Evolutionary conservation across 2,329 filamentous ascomycete species (phyloP), one percentile per base, ranked within the genome.

Genomic region (Botrytis elliptica): DNA sequence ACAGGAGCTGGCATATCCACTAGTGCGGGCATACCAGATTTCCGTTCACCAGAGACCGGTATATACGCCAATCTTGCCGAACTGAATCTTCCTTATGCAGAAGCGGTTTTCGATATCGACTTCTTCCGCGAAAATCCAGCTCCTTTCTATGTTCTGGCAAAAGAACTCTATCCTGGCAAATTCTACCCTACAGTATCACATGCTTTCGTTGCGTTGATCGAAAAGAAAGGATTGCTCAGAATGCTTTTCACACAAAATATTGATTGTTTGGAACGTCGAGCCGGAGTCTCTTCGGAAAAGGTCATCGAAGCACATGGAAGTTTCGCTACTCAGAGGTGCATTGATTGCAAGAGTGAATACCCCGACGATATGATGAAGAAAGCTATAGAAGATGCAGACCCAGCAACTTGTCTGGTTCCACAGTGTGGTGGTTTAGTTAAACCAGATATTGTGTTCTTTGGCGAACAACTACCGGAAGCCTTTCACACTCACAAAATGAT

Each of bases 211-310:
- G 87, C 90, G 22, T 85, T 99, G 38, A 89, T 98, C 25, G 88
- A 95, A 73, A 85, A 90, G 75, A 97, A 97, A 83, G 90, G 89
- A 6, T 85, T 95, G 59, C 85, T 99, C 38, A 85, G 92, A 77
- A 96, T 94, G 85, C 88, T 96, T 71, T 99, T 98, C 82, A 98
- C 96, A 0, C 96, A 99, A 81, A 99, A 99, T 80, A 98, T 99
- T 77, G 96, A 99, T 84, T 97, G 94, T 79, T 87, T 99, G 20
- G 96, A 99, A 83, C 89, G 95, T 36, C 87, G 89, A 77, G 96
- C 95, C 20, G 96, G 96, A 40, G 90, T 99, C 0, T 93, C 94
- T 0, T 87, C 85, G 0, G 90, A 95, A 3, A 90, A 88, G 82
- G 95, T 99, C 68, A 87, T 99, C 46, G 95, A 98, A 83, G 96